These are phyloP conservation scores for Didymella pinodella DNA, from an alignment of 2,329 filamentous ascomycete genomes.

Conservation along the genomic window DNA sequence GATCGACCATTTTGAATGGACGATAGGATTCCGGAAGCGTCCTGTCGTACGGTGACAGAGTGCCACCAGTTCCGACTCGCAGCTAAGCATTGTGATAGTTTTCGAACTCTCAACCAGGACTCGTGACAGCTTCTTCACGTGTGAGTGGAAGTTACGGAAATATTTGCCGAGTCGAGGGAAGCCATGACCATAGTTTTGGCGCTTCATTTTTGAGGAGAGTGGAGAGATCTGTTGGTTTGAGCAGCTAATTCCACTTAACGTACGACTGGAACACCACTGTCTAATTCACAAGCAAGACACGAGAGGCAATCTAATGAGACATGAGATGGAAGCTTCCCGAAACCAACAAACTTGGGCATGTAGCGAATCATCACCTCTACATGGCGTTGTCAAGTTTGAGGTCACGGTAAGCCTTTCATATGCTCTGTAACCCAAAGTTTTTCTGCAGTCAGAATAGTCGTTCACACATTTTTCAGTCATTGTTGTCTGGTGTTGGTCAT, in stretches of 20 bases:
- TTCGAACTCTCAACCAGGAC: neutral
- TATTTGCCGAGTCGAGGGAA: neutral
- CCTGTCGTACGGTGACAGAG: neutral
- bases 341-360: neutral
- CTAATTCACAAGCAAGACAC: too few relatives aligned
- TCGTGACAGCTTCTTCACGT: neutral
- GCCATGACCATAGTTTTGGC: conserved; percentile 3
- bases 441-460: neutral
- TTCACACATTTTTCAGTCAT: neutral
- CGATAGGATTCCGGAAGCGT: neutral
- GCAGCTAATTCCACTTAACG: neutral
- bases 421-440: neutral
- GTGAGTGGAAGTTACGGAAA: neutral
- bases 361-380: neutral
- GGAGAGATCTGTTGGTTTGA: neutral
- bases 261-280: neutral
- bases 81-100: neutral
- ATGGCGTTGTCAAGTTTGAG: neutral
- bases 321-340: too few relatives aligned
- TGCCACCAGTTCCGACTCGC: conserved; percentile 3
- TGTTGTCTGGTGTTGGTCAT: conserved; percentile 1
- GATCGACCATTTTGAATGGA: neutral
- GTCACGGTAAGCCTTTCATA: neutral
- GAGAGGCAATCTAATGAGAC: too few relatives aligned
- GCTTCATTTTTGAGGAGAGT: neutral